phyloP scores from a whole-genome alignment of 73 alveolate genomes.

The Symbiodinium natans region DNA sequence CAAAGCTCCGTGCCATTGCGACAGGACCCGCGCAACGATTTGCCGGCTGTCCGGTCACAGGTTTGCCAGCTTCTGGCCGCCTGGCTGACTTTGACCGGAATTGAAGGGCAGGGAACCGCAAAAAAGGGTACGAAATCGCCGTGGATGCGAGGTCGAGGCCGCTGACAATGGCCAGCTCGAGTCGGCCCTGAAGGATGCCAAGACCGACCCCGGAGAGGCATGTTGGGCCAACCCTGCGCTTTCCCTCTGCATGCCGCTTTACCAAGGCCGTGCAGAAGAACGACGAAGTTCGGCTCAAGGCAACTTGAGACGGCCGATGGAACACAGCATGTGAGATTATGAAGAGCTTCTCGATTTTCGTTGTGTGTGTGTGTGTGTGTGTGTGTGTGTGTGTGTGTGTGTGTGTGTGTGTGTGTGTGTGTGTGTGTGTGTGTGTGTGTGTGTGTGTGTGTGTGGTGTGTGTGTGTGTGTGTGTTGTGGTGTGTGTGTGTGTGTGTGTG shows the following conservation, averaged over 20 bases:
- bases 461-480: too few species aligned
- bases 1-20: too few species aligned
- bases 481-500: too few species aligned
- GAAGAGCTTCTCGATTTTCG: not conserved
- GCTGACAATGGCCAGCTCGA: constrained; percentile 27
- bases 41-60: constrained; percentile 31
- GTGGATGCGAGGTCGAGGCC: constrained; percentile 8
- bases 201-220: not conserved
- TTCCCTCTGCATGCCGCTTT: too few species aligned
- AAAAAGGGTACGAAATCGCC: not conserved
- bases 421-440: too few species aligned
- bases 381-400: too few species aligned
- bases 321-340: too few species aligned
- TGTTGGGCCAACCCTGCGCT: too few species aligned
- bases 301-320: too few species aligned
- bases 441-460: too few species aligned
- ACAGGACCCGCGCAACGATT: constrained; percentile 25
- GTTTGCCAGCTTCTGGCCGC: constrained; percentile 15
- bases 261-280: not conserved
- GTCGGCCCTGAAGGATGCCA: not conserved
- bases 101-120: too few species aligned
- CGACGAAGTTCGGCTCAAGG: constrained; percentile 5
- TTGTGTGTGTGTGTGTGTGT: not conserved
- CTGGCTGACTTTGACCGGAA: not conserved
- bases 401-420: too few species aligned